Evolutionary conservation across 345 rosid genomes (phyloP).

Genomic region (Rubroshorea leprosula): DNA sequence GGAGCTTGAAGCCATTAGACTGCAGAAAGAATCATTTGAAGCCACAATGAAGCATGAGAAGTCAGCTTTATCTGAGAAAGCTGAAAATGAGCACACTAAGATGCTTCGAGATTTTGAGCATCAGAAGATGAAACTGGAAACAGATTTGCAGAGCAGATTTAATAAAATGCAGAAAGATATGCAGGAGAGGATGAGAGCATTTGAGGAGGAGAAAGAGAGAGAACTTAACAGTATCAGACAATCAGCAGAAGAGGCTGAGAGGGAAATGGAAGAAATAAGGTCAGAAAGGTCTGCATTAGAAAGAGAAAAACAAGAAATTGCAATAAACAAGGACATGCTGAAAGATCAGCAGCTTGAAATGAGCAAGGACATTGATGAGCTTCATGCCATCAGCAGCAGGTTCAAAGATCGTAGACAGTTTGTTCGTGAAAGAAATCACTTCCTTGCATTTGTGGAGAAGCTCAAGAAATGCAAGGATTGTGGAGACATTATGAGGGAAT

Average conservation of each 20-base stretch:
- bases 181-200: constrained; percentile 36
- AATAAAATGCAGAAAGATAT: constrained; percentile 52
- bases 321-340: constrained; percentile 41
- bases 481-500: constrained; percentile 48
- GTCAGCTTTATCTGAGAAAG: constrained; percentile 42
- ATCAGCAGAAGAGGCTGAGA: constrained; percentile 43
- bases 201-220: constrained; percentile 41
- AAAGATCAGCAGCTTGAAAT: constrained; percentile 50
- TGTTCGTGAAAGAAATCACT: constrained; percentile 38
- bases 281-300: constrained; percentile 38
- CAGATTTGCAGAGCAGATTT: constrained; percentile 32
- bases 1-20: constrained; percentile 47
- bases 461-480: constrained; percentile 52
- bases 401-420: constrained; percentile 50
- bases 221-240: constrained; percentile 33
- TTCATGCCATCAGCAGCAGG: constrained; percentile 49
- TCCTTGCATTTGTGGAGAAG: constrained; percentile 56
- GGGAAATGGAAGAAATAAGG: constrained; percentile 47
- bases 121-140: constrained; percentile 42
- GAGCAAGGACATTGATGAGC: constrained; percentile 57
- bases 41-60: constrained; percentile 58
- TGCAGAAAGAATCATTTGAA: constrained; percentile 67
- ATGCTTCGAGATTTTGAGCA: constrained; percentile 52
- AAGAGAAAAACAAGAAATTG: constrained; percentile 45
- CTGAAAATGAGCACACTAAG: constrained; percentile 43